A percentile compares a stretch with the other conserved stretches of the same genome.
phyloP scores from a whole-genome alignment of 129 eudicot species.

The carrot (Daucus carota) region DH1_v3.0 NC_030381.2:44029001-44029500 shows the following conservation, averaged over 20 bases:
- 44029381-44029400: background rate
- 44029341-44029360: background rate
- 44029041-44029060: slow-evolving; percentile 87
- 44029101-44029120: slow-evolving; percentile 3
- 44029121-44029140: slow-evolving; percentile 8
- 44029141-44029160: slow-evolving; percentile 15
- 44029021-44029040: slow-evolving; percentile 90
- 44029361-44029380: background rate
- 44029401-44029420: background rate
- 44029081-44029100: slow-evolving; percentile 9
- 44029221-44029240: slow-evolving; percentile 63
- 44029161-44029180: slow-evolving; percentile 45
- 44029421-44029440: background rate
- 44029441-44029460: background rate
- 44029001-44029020: slow-evolving; percentile 91
- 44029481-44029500: background rate
- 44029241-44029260: slow-evolving; percentile 75
- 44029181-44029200: slow-evolving; percentile 81
- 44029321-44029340: background rate
- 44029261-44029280: background rate
- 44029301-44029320: background rate
- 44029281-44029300: background rate
- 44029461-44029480: background rate
- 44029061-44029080: slow-evolving; percentile 18
- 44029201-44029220: slow-evolving; percentile 54